Base-by-base conservation (phyloP, 108 stramenopile genomes). In the Cyclotella atomus region DNA sequence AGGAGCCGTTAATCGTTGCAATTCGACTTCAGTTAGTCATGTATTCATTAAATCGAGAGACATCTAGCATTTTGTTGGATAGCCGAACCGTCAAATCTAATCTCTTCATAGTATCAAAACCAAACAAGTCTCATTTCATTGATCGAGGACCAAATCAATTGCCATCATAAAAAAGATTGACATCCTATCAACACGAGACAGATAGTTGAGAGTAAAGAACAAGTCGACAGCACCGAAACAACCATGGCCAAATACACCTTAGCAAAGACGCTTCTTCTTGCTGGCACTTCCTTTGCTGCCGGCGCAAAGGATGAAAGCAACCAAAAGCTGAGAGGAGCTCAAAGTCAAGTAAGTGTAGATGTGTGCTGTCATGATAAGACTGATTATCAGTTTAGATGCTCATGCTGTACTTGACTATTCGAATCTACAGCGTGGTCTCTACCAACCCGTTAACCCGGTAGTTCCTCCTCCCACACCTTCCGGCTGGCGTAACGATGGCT, bases 1-100 rank as follows among this genome's bases (percentile, higher is more conserved):
- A 57, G 56, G 56, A 32, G 56, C 56, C 56, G 32, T 12, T 30
- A 14, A 57, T 57, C 56, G 56, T 57, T 57, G 30, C 28, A 57
- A 32, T 2, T 57, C 29, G 29, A n/a, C 21, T 23, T 30, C n/a
- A 30, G 32, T 1, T n/a, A 53, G 23, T 53, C 52, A 5, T 41
- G 2, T 2, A 2, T 10, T 23, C 52, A 23, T 28, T 0, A 30
- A 28, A 8, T 15, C 2, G 56, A 41, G 29, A 15, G 29, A 1
- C 20, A 23, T 10, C 3, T 24, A 21, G 52, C 21, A 52, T 21
- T 3, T 52, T 5, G 5, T 6, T 52, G 20, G 12, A 41, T 41
- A n/a, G n/a, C n/a, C n/a, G n/a, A n/a, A n/a, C n/a, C n/a, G n/a
- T n/a, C n/a, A n/a, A n/a, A n/a, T n/a, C n/a, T n/a, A n/a, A n/a